Base-by-base conservation (phyloP, 805 yeast species). In the Candida corydali region DNA sequence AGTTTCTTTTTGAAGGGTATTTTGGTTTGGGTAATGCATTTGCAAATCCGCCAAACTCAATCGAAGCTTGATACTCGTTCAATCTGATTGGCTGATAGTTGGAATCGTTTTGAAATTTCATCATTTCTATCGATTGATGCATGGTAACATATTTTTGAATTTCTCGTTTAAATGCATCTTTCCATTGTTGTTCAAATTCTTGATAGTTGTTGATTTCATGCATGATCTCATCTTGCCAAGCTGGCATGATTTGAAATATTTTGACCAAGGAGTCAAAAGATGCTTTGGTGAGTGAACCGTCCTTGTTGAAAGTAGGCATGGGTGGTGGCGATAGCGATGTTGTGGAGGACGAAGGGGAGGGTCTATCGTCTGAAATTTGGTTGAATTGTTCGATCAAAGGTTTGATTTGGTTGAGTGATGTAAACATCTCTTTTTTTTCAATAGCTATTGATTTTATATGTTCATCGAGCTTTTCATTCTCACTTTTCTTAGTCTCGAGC, bases 21-120 rank as follows among this genome's bases (percentile, higher is more conserved):
- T 34, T 42, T 28, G 41, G 38, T 37, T 42, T 44, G 7, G 41
- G 32, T 29, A 42, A 35, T 27, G 64, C 64, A 40, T 57, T 59
- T 29, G 44, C 43, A 34, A 44, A 50, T 5, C 72, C 70, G 1
- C 70, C 71, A 51, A 64, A 66, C 23, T 58, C 62, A 30, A 63
- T 46, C 28, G 66, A 56, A 4, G 69, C 70, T 37, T 55, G 61
- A 38, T 57, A 50, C 38, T 66, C 71, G 6, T 57, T 54, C 36
- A 61, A 34, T 34, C 47, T 52, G 7, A 46, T 45, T 2, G 69
- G 65, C 32, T 57, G 57, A 40, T 66, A 65, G 15, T 35, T 38
- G 2, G 46, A 42, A 36, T 62, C 60, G 3, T 27, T 38, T 17
- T 45, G 47, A 6, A 41, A 40, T 25, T 54, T 59, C n/a, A 54